Base-by-base conservation (phyloP, 1,284 basidiomycete species). In the Irpex rosettiformis region DNA sequence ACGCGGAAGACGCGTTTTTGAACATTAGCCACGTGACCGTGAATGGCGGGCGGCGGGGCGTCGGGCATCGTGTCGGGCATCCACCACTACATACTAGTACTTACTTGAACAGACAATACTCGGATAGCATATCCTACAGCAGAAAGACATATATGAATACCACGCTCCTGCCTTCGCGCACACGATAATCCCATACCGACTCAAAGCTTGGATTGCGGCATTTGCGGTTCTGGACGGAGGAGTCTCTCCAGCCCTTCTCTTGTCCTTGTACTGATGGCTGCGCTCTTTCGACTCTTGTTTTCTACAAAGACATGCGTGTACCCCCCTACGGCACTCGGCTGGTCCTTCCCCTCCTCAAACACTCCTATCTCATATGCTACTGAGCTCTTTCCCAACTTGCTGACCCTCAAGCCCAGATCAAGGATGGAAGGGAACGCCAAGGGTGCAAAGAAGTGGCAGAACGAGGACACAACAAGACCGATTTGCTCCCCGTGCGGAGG, bases 221-320 rank as follows among this genome's bases (percentile, higher is more conserved):
- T n/a, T 7, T 4, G 13, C 7, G 22, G 11, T 27, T 51, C 16
- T 28, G 25, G 48, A 28, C 48, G 25, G 10, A 70, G 56, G 54
- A 82, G 59, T 56, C 67, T 76, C 43, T 62, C 60, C 28, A 88
- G 69, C 1, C 83, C 83, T 3, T 66, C 69, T 62, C 74, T 76
- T 24, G 73, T 75, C 28, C 64, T 66, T 4, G 65, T 60, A 28
- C 64, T 67, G 65, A 91, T 84, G 0, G 71, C 60, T 0, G 71
- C 70, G 58, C 84, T 85, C 71, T 80, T 84, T 47, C 89, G 73
- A 42, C 77, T 79, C 57, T 66, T 62, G 45, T 77, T 79, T 24
- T 84, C 81, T 2, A 91, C 89, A 65, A 91, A 91, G n/a, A 91
- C 89, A 69, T 91, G 89, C 0, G 88, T 91, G 59, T 90, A 91